Evolutionary conservation across 225 moss, liverwort and hornwort genomes (phyloP).

Genomic region (Pseudoscleropodium purum): DNA sequence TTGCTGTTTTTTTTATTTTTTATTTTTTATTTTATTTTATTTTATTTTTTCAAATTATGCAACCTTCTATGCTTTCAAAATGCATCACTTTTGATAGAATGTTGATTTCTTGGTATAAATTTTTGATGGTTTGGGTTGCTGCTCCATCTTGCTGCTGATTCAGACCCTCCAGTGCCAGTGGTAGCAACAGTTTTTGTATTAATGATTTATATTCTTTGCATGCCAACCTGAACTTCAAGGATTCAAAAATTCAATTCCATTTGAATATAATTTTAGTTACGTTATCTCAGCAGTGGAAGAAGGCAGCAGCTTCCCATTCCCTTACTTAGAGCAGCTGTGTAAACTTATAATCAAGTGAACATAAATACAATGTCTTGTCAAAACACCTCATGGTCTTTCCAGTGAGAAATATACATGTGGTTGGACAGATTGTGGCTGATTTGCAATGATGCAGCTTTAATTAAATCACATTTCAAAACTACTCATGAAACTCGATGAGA

Average conservation of each 20-base stretch:
- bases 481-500: not conserved
- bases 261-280: not conserved
- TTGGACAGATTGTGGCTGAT: not conserved
- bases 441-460: not conserved
- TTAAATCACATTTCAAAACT: not conserved
- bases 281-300: not conserved
- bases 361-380: not conserved
- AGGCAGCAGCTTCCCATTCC: not conserved
- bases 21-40: too few relatives aligned
- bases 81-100: not conserved
- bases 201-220: not conserved
- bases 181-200: not conserved
- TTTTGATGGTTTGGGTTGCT: not conserved
- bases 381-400: not conserved
- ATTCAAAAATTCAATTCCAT: not conserved
- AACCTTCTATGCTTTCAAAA: not conserved
- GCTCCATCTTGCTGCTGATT: not conserved
- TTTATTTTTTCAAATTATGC: too few relatives aligned
- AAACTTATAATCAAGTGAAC: not conserved
- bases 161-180: not conserved
- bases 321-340: not conserved
- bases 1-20: too few relatives aligned
- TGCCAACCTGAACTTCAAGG: not conserved
- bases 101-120: not conserved
- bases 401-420: not conserved